These are phyloP conservation scores for Ophidiomyces ophidiicola DNA, from an alignment of 2,329 filamentous ascomycete species.

Conservation along the genomic window DNA sequence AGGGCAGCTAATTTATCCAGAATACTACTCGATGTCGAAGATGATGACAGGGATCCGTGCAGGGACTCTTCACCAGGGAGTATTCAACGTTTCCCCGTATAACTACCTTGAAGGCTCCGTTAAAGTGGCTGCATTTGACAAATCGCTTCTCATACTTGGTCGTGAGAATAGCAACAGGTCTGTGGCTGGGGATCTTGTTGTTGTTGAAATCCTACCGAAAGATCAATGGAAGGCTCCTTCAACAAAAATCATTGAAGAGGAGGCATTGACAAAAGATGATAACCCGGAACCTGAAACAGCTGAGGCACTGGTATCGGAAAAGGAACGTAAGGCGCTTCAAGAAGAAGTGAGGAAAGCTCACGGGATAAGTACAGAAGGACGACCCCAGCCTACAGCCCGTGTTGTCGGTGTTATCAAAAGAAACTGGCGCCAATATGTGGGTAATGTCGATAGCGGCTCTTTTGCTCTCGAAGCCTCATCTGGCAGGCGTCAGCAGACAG, in stretches of 20 bases:
- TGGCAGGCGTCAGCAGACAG: conserved; percentile 74
- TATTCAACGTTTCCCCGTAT: conserved; percentile 93
- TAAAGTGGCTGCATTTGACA: conserved; percentile 79
- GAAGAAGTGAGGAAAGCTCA: conserved; percentile 84
- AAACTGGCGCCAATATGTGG: conserved; percentile 97
- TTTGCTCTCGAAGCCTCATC: conserved; percentile 61
- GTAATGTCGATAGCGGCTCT: conserved; percentile 81
- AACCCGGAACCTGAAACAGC: conserved; percentile 72
- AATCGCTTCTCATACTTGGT: conserved; percentile 73
- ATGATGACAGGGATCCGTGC: conserved; percentile 89
- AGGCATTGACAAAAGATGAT: conserved; percentile 80
- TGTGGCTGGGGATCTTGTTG: conserved; percentile 81
- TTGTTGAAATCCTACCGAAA: conserved; percentile 82
- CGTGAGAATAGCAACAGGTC: conserved; percentile 93
- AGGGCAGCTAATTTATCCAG: conserved; percentile 66
- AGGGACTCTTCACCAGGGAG: conserved; percentile 81
- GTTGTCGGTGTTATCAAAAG: conserved; percentile 88
- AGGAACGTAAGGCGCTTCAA: conserved; percentile 73
- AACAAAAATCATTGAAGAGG: conserved; percentile 90
- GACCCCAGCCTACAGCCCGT: conserved; percentile 77
- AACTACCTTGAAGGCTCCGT: conserved; percentile 95
- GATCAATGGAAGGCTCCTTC: conserved; percentile 97
- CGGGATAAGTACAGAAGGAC: conserved; percentile 59
- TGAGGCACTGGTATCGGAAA: conserved; percentile 71
- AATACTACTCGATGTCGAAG: conserved; percentile 78